Conservation (phyloP, 257 asterid genomes). For the Solanum clarkiae region DNA sequence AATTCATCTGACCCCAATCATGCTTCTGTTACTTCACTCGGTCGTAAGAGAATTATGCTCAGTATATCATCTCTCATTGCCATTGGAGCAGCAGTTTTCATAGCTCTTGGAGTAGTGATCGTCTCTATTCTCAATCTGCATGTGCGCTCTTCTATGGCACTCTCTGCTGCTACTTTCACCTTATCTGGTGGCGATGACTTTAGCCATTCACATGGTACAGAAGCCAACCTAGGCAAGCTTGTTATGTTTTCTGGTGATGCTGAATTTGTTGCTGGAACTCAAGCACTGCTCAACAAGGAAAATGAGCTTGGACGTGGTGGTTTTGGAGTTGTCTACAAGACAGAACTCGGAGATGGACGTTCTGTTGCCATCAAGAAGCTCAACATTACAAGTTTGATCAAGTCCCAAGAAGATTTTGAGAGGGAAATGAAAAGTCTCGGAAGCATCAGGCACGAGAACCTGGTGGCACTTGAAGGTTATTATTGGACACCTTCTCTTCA, state of each 20-base stretch:
- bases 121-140: constrained; percentile 63
- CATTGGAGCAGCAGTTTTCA: constrained; percentile 76
- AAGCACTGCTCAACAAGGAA: constrained; percentile 57
- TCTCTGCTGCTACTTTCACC: constrained; percentile 36
- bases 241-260: constrained; percentile 82
- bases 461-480: constrained; percentile 61
- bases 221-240: constrained; percentile 74
- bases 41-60: constrained; percentile 48
- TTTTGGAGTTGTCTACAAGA: constrained; percentile 61
- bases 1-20: constrained; percentile 50
- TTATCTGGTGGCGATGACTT: constrained; percentile 53
- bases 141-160: constrained; percentile 37
- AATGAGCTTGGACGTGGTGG: constrained; percentile 85
- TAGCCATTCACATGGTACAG: constrained; percentile 54
- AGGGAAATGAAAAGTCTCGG: constrained; percentile 54
- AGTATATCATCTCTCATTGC: constrained; percentile 79
- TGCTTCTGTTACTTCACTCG: constrained; percentile 28
- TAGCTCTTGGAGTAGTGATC: constrained; percentile 69
- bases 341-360: constrained; percentile 49
- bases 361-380: constrained; percentile 78
- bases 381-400: constrained; percentile 55
- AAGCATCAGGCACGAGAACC: constrained; percentile 41
- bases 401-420: constrained; percentile 67
- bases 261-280: constrained; percentile 57
- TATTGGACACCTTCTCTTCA: constrained; percentile 83